These are phyloP conservation scores for Cyamopsis tetragonoloba DNA, from an alignment of 306 rosid species.

Conservation along the genomic window DNA sequence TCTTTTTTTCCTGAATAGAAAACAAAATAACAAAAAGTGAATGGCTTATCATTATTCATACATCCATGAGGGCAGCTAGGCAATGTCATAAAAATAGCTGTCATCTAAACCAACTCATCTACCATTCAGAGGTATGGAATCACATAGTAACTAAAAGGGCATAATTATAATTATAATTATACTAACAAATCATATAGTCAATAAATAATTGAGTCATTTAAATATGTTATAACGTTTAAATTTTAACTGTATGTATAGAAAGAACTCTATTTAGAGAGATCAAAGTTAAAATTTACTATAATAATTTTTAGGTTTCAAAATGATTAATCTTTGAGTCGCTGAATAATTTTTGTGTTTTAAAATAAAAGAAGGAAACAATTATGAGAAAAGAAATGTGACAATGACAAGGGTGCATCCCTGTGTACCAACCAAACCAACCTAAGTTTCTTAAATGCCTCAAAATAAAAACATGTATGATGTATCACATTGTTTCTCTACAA, in stretches of 20 bases:
- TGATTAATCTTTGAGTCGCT: too few species aligned
- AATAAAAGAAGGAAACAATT: background rate
- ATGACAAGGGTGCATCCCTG: background rate
- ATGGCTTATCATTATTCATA: background rate
- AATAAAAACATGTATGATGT: too few species aligned
- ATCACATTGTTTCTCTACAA: background rate
- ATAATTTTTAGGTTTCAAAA: too few species aligned
- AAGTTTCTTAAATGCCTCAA: background rate
- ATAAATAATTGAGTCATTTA: too few species aligned
- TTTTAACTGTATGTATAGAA: too few species aligned
- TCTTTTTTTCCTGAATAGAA: background rate
- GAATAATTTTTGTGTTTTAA: too few species aligned
- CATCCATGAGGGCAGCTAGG: background rate
- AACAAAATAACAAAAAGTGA: background rate
- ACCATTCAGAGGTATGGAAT: background rate
- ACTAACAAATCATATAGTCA: too few species aligned
- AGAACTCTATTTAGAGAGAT: too few species aligned
- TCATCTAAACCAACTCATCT: conserved; percentile 7
- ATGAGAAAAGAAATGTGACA: background rate
- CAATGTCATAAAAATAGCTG: background rate
- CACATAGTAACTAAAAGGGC: background rate
- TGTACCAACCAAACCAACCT: background rate
- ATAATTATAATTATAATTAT: too few species aligned
- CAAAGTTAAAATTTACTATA: too few species aligned
- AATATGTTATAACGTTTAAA: too few species aligned